phyloP scores from a whole-genome alignment of 1,284 basidiomycete genomes.

The Inonotus hispidus region DNA sequence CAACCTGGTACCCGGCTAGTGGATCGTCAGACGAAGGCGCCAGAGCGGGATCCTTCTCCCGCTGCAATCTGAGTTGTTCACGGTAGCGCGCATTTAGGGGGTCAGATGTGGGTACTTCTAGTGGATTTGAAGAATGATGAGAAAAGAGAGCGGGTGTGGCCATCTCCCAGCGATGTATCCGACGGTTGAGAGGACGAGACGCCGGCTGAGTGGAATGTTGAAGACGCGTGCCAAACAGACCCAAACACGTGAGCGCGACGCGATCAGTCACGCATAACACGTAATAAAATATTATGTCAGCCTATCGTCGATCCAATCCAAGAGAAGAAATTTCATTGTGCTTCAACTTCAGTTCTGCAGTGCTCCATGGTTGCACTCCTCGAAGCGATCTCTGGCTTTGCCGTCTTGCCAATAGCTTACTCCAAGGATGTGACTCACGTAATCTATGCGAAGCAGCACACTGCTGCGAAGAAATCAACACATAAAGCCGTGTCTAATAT shows the following conservation, averaged over 20 bases:
- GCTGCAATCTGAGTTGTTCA: constrained; percentile 33
- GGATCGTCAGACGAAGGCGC: constrained; percentile 45
- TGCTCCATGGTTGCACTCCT: constrained; percentile 22
- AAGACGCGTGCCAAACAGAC: constrained; percentile 3
- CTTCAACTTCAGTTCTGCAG: not conserved
- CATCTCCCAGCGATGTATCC: constrained; percentile 19
- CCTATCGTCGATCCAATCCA: not conserved
- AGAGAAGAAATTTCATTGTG: not conserved
- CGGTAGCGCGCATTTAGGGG: constrained; percentile 44
- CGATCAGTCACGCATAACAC: not conserved
- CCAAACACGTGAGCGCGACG: constrained; percentile 1
- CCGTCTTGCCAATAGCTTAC: constrained; percentile 53
- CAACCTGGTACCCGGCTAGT: constrained; percentile 32
- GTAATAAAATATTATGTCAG: not conserved
- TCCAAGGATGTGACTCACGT: constrained; percentile 49
- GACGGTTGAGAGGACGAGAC: not conserved
- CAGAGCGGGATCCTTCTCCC: constrained; percentile 24
- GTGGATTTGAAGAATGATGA: constrained; percentile 73
- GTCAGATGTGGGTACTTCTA: constrained; percentile 67
- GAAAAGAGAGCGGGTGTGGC: constrained; percentile 44
- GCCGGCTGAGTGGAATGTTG: not conserved
- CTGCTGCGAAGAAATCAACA: constrained; percentile 23
- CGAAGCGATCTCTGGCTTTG: constrained; percentile 45
- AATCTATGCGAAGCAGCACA: constrained; percentile 56
- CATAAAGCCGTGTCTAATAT: constrained; percentile 19